Percentiles rank a stretch among this genome's conserved stretches.
These are phyloP conservation scores for Ceratobasidium sp. DNA, from an alignment of 1,284 basidiomycete species.

Conservation along the genomic window DNA sequence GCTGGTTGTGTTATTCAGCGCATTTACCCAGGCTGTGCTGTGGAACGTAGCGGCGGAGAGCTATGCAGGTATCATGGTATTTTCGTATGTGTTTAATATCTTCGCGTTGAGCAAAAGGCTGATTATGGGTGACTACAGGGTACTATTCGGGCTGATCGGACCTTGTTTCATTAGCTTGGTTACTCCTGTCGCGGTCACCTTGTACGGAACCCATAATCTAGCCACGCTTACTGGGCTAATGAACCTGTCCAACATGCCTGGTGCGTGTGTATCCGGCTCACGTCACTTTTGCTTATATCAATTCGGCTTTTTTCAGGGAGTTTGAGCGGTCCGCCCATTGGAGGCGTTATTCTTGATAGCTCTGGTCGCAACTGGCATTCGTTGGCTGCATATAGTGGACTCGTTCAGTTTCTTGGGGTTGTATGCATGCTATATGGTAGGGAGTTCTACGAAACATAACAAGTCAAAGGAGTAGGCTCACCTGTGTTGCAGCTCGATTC, in stretches of 20 bases:
- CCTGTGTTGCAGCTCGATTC: conserved; percentile 40
- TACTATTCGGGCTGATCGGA: conserved; percentile 49
- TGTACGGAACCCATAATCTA: conserved; percentile 51
- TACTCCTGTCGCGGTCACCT: conserved; percentile 50
- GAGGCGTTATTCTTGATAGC: conserved; percentile 50
- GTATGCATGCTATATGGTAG: conserved; percentile 47
- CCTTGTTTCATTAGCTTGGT: conserved; percentile 51
- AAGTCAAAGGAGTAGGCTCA: conserved; percentile 46
- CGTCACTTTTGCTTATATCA: not conserved
- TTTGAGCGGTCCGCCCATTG: conserved; percentile 50
- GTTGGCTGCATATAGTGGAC: conserved; percentile 39
- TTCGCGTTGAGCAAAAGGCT: not conserved
- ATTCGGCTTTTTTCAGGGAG: conserved; percentile 42
- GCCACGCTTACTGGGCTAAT: conserved; percentile 50
- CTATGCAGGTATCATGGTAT: conserved; percentile 50
- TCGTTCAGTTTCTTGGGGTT: conserved; percentile 44
- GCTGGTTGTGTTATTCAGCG: conserved; percentile 50
- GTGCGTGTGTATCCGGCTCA: conserved; percentile 26
- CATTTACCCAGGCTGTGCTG: conserved; percentile 50
- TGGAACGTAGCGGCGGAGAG: conserved; percentile 52
- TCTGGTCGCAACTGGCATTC: conserved; percentile 50
- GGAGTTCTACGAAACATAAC: not conserved
- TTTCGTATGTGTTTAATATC: conserved; percentile 45
- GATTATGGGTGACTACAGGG: not conserved
- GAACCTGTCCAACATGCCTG: conserved; percentile 50